phyloP scores from a whole-genome alignment of 768 basidiomycete genomes.

The Serendipita sp. region DNA sequence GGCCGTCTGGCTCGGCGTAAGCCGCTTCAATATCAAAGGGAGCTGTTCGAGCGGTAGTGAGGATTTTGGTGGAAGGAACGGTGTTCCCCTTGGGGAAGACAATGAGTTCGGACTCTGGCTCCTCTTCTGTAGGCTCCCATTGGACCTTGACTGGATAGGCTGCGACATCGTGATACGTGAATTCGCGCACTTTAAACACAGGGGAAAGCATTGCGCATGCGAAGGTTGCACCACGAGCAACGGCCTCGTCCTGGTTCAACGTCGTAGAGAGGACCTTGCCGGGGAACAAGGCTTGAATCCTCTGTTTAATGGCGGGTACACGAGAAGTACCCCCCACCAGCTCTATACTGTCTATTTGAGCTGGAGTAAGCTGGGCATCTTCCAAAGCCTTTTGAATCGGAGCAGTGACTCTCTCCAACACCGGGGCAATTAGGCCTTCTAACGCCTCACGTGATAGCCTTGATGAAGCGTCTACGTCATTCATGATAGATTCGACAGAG shows the following conservation, averaged over 20 bases:
- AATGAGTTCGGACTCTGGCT: constrained; percentile 70
- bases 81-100: constrained; percentile 77
- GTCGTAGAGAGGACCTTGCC: constrained; percentile 79
- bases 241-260: constrained; percentile 94
- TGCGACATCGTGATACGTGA: constrained; percentile 72
- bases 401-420: constrained; percentile 58
- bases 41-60: constrained; percentile 84
- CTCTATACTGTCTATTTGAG: constrained; percentile 82
- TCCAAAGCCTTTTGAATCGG: constrained; percentile 67
- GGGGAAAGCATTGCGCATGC: constrained; percentile 95
- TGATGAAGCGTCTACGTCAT: constrained; percentile 83
- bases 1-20: constrained; percentile 53
- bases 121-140: constrained; percentile 61
- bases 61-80: constrained; percentile 86
- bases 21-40: constrained; percentile 75
- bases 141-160: constrained; percentile 80
- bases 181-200: constrained; percentile 94
- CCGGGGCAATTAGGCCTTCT: constrained; percentile 56
- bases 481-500: constrained; percentile 92
- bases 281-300: constrained; percentile 68
- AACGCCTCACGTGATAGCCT: constrained; percentile 69
- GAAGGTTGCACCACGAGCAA: constrained; percentile 91
- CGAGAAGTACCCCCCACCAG: constrained; percentile 89
- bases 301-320: constrained; percentile 76
- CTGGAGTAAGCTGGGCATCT: constrained; percentile 63